Base-by-base conservation (phyloP, 768 basidiomycete genomes). In the Chalciporus pseudorubinellus region DNA sequence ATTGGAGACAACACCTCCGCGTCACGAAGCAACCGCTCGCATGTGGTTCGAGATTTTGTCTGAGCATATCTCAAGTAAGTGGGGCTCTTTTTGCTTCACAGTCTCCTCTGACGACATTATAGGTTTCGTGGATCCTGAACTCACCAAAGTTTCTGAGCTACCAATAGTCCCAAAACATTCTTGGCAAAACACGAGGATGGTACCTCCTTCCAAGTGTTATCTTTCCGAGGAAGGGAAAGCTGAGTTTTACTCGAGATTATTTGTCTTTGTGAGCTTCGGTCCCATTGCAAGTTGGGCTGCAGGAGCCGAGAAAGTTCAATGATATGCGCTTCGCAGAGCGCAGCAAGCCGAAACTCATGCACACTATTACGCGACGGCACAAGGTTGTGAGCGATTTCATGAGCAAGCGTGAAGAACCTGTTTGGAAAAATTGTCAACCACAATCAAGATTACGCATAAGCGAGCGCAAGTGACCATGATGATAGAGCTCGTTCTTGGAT, bases 251-350 rank as follows among this genome's bases (percentile, higher is more conserved):
- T 84, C 84, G 3, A 84, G 86, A 53, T 73, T 95, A 1, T 95
- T 97, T 64, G 77, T 81, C 21, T 95, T 93, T 59, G 83, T 98
- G 44, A 83, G 94, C 64, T 95, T 95, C 66, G 94, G 92, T 0
- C 59, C 74, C 1, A 71, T 7, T 26, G 26, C 26, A 9, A 26
- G 9, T 26, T 9, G 26, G n/a, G n/a, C n/a, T n/a, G n/a, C n/a
- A 26, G 26, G 8, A 31, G 29, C 29, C 29, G 29, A 11, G 29
- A 31, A 13, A 31, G 12, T 11, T 31, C 29, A 11, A 31, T 11
- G 8, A 31, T 11, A 11, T 31, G 29, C 12, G 1, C 29, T 13
- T 31, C 29, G 12, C 29, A 31, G 8, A 31, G 11, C 4, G 29
- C 29, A 31, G 29, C 10, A 31, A 31, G 10, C 29, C 29, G 12